These are phyloP conservation scores for Vaccinium darrowii DNA, from an alignment of 148 eudicot species.

Conservation along the genomic window DNA sequence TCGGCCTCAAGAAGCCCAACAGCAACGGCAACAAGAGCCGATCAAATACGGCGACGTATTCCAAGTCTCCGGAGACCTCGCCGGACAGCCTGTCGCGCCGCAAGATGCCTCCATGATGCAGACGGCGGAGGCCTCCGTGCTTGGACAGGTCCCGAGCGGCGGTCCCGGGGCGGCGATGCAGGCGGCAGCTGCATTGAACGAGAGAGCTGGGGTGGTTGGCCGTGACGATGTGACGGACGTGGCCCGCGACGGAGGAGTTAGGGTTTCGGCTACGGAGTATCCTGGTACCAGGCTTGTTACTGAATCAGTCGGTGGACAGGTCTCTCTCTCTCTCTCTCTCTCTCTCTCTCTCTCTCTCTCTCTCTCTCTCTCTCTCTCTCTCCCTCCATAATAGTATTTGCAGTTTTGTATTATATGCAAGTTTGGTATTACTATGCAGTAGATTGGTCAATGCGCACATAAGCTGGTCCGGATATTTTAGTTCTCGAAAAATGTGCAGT, in stretches of 20 bases:
- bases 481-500: too few relatives aligned
- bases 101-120: constrained; percentile 71
- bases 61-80: constrained; percentile 59
- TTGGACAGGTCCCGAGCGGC: constrained; percentile 50
- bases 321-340: not conserved
- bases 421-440: too few relatives aligned
- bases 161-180: constrained; percentile 66
- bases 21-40: constrained; percentile 26
- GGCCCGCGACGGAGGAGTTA: constrained; percentile 40
- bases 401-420: too few relatives aligned
- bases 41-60: constrained; percentile 76
- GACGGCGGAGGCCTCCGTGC: constrained; percentile 48
- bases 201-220: constrained; percentile 51
- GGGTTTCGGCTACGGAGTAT: constrained; percentile 43
- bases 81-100: constrained; percentile 46
- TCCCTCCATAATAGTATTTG: too few relatives aligned
- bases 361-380: too few relatives aligned
- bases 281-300: constrained; percentile 53
- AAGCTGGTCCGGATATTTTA: too few relatives aligned
- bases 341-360: not conserved
- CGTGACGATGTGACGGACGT: constrained; percentile 37
- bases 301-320: constrained; percentile 73
- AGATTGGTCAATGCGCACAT: too few relatives aligned
- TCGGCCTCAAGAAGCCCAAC: constrained; percentile 18
- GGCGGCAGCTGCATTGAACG: constrained; percentile 55